These are phyloP conservation scores for Aspergillus bridgeri DNA, from an alignment of 495 filamentous ascomycete genomes.

Conservation along the genomic window DNA sequence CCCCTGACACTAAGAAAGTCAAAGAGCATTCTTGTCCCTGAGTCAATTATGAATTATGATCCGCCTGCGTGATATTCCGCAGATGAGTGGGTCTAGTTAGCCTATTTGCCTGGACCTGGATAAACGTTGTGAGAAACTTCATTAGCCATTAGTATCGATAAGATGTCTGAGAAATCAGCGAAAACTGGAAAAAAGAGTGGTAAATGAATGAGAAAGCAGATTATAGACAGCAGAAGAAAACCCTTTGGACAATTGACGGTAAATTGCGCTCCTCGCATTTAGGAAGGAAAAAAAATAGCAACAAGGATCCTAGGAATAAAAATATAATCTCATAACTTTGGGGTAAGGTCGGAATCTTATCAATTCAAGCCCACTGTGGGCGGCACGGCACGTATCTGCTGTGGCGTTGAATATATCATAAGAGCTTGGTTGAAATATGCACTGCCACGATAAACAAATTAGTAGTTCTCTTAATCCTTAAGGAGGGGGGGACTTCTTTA, in stretches of 20 bases:
- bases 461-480: background rate
- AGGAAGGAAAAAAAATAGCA: too few species aligned
- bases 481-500: slow-evolving; percentile 3
- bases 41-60: too few species aligned
- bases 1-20: background rate
- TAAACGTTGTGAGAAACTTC: background rate
- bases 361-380: too few species aligned
- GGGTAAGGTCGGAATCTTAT: too few species aligned
- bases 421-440: background rate
- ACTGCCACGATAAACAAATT: background rate
- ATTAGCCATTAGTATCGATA: background rate
- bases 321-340: too few species aligned
- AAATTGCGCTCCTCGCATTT: background rate
- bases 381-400: too few species aligned
- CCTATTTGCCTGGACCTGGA: background rate
- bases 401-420: background rate
- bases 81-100: background rate
- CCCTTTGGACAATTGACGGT: background rate
- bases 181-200: background rate
- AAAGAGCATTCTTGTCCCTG: background rate
- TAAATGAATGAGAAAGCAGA: background rate
- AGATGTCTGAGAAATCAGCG: background rate
- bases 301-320: too few species aligned
- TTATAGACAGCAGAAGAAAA: background rate
- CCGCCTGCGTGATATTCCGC: background rate